These are phyloP conservation scores for Nematocida ironsii DNA, from an alignment of 371 early-diverging fungal genomes.

Conservation along the genomic window DNA sequence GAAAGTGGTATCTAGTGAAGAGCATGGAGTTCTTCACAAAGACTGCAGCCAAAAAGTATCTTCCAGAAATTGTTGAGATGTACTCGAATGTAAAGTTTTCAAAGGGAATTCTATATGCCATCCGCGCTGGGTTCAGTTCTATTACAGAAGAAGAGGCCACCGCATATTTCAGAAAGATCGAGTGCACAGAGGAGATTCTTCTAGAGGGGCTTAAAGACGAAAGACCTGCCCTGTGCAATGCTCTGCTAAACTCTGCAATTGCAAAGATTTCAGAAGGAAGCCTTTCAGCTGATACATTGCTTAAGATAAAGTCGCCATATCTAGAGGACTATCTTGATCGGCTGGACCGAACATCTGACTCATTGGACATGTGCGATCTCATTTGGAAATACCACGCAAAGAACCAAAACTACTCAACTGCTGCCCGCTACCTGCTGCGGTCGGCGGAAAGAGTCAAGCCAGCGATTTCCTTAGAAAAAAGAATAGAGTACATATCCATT, in stretches of 20 bases:
- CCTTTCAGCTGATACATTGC: slow-evolving; percentile 25
- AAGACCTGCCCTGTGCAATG: slow-evolving; percentile 39
- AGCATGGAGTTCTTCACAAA: slow-evolving; percentile 54
- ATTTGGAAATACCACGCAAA: slow-evolving; percentile 56
- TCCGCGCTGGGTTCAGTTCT: slow-evolving; percentile 4
- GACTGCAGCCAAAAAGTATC: slow-evolving; percentile 16
- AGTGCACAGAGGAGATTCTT: slow-evolving; percentile 54
- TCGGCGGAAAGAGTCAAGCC: slow-evolving; percentile 27
- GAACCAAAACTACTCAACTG: slow-evolving; percentile 43
- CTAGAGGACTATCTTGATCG: slow-evolving; percentile 53
- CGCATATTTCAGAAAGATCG: slow-evolving; percentile 23
- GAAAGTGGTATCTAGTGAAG: slow-evolving; percentile 42
- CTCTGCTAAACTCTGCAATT: slow-evolving; percentile 46
- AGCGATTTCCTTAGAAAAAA: slow-evolving; percentile 29
- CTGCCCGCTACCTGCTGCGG: slow-evolving; percentile 46
- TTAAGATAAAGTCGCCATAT: slow-evolving; percentile 43
- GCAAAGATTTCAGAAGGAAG: slow-evolving; percentile 7
- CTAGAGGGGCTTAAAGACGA: slow-evolving; percentile 49
- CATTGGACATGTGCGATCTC: slow-evolving; percentile 40
- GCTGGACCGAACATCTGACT: slow-evolving; percentile 31
- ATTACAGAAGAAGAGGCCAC: slow-evolving; percentile 1
- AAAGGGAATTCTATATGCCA: slow-evolving; percentile 28
- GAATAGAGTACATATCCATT: slow-evolving; percentile 55
- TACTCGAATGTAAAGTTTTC: slow-evolving; percentile 41
- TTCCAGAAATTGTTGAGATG: slow-evolving; percentile 20